Evolutionary conservation across 345 rosid genomes (phyloP).

Genomic region (Syzygium aqueum): DNA sequence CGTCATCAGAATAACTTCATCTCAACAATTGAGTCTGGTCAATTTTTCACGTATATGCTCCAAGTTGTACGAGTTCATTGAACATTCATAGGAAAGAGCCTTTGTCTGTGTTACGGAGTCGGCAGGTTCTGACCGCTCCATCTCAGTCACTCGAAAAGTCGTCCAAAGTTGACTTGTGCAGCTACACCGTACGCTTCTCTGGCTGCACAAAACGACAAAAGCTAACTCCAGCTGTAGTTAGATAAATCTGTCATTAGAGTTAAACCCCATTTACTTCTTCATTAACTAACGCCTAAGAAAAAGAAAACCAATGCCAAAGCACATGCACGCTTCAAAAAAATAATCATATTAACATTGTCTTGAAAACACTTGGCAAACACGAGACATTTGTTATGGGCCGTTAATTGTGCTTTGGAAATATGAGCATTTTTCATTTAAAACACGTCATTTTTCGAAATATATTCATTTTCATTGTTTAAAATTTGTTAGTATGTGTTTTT

Average conservation of each 20-base stretch:
- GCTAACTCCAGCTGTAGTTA: not conserved
- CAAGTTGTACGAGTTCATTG: not conserved
- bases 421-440: not conserved
- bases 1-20: not conserved
- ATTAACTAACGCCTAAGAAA: not conserved
- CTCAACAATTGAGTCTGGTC: not conserved
- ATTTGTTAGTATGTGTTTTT: not conserved
- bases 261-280: not conserved
- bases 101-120: not conserved
- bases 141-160: not conserved
- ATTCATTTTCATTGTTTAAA: not conserved
- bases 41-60: not conserved
- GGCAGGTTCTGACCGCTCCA: not conserved
- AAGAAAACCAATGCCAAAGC: not conserved
- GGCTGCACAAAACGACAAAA: not conserved
- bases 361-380: not conserved
- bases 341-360: not conserved
- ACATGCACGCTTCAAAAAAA: not conserved
- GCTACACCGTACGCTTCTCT: not conserved
- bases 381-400: not conserved
- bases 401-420: not conserved
- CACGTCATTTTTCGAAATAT: accelerated
- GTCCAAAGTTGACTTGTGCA: not conserved
- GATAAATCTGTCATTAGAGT: not conserved
- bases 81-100: not conserved